Evolutionary conservation across 2,329 filamentous ascomycete genomes (phyloP), one percentile per base, ranked within the genome.

Genomic region (Aspergillus sp.): DNA sequence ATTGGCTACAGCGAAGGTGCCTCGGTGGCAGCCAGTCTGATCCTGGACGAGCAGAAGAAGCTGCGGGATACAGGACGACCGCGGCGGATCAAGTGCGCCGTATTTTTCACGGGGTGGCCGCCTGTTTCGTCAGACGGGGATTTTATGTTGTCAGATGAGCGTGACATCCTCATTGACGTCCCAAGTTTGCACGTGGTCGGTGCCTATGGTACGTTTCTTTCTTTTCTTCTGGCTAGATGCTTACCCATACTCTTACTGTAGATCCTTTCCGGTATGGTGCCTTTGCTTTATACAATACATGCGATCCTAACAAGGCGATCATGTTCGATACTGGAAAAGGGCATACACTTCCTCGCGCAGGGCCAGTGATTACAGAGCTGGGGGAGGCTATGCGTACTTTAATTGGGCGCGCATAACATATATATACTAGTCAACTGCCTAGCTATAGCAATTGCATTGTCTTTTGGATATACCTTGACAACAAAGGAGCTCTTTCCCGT

Each of bases 1-100:
- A 51, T 61, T 12, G 58, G 56, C 5, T 60, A 53, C 36, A 56
- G 52, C 3, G 56, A 59, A 39, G 58, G 58, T 26, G 57, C 50
- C 5, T 45, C 49, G 11, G 48, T 59, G 7, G 58, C 52, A 1
- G 54, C 54, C 9, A 52, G 52, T 6, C 48, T 58, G 19, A 39
- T 60, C 8, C 42, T 57, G 2, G 56, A 60, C 30, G 56, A 58
- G 35, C 32, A 45, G 26, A 39, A 48, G 19, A 42, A 49, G 35
- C 33, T 42, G 6, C 45, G 42, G 29, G 39, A 49, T 31, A 34
- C 32, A 9, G 53, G 54, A 7, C 46, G 51, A 12, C 42, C 28
- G 5, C 53, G 48, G 29, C 47, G 46, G 13, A 32, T 60, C 26
- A 56, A 57, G 40, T 60, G 47, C 33, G 57, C 52, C 1, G 35